phyloP scores from a whole-genome alignment of 1,139 yeast genomes.

The Taphrina deformans region DNA sequence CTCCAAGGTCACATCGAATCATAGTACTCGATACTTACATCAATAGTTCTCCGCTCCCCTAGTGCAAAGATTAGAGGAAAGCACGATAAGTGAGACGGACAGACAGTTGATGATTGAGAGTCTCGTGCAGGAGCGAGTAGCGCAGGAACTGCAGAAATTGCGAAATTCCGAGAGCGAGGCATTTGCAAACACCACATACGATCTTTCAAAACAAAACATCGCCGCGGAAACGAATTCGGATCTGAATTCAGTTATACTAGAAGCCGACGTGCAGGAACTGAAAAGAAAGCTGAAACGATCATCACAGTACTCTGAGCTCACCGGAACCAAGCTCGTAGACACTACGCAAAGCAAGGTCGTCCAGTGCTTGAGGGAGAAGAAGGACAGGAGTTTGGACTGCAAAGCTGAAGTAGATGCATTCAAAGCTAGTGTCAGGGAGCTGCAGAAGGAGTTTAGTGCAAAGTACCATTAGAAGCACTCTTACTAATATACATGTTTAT shows the following conservation, averaged over 20 bases:
- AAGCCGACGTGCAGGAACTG: constrained; percentile 26
- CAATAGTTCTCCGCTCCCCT: not conserved
- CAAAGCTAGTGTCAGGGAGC: constrained; percentile 46
- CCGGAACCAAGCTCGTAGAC: constrained; percentile 53
- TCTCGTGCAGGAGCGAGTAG: constrained; percentile 73
- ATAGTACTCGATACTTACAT: not conserved
- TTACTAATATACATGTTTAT: not conserved
- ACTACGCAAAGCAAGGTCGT: constrained; percentile 50
- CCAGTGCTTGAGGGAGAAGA: constrained; percentile 66
- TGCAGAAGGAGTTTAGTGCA: constrained; percentile 25
- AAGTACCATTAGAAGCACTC: constrained; percentile 11
- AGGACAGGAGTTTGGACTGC: constrained; percentile 76
- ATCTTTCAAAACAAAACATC: constrained; percentile 45
- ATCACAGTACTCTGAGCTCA: not conserved
- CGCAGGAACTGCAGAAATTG: constrained; percentile 61
- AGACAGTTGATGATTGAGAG: constrained; percentile 68
- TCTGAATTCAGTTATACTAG: constrained; percentile 24
- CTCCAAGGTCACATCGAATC: not conserved
- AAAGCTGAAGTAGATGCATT: constrained; percentile 79
- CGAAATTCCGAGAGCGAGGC: constrained; percentile 60
- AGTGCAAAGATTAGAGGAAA: not conserved
- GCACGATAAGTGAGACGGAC: not conserved
- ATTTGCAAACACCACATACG: constrained; percentile 57
- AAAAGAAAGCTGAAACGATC: constrained; percentile 18
- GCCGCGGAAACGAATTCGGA: constrained; percentile 46